These are phyloP conservation scores for Xylariaceae sp. DNA, from an alignment of 2,329 filamentous ascomycete genomes.

Conservation along the genomic window DNA sequence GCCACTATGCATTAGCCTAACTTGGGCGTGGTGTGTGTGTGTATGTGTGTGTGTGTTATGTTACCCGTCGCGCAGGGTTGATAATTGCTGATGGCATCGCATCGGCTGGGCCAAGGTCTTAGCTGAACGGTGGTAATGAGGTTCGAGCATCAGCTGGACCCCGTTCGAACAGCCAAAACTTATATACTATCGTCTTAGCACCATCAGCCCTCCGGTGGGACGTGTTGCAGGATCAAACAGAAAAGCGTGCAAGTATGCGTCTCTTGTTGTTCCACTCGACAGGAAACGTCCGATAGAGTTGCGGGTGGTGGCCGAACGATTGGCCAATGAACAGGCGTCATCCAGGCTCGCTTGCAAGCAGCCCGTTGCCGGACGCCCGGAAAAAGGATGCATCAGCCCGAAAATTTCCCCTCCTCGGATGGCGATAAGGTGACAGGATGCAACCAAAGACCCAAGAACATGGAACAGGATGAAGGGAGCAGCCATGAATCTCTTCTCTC, in stretches of 20 bases:
- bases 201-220: background rate
- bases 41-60: background rate
- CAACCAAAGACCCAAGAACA: slow-evolving; percentile 11
- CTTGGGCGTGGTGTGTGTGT: background rate
- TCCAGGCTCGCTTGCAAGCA: background rate
- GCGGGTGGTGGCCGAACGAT: background rate
- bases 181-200: background rate
- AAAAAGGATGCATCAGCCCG: background rate
- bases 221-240: background rate
- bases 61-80: background rate
- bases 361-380: background rate
- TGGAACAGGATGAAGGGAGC: slow-evolving; percentile 7
- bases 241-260: background rate
- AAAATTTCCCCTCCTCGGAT: background rate
- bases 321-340: background rate
- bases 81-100: background rate
- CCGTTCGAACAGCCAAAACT: background rate
- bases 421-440: slow-evolving; percentile 5
- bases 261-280: background rate
- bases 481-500: background rate
- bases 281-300: background rate
- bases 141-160: background rate
- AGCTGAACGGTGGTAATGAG: background rate
- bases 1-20: background rate
- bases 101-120: background rate